Conservation (phyloP, 352 stramenopile genomes). For the Globisporangium ultimum region DNA sequence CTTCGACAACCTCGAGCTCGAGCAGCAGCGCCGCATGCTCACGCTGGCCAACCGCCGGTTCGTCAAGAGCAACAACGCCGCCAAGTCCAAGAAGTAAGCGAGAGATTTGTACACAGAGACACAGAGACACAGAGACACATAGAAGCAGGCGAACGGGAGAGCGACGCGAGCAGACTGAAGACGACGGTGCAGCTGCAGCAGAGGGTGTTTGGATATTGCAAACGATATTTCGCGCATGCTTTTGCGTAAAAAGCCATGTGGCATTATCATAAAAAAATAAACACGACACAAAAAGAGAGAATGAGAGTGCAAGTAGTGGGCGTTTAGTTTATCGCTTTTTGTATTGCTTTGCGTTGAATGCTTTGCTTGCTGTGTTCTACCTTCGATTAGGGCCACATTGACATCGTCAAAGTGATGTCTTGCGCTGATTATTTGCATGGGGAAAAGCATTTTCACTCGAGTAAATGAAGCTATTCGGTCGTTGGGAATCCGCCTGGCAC, state of each 20-base stretch:
- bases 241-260: background rate
- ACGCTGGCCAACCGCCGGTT: conserved; percentile 65
- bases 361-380: background rate
- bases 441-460: background rate
- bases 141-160: background rate
- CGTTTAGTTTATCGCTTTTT: conserved; percentile 8
- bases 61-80: conserved; percentile 73
- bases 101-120: background rate
- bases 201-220: too few species aligned
- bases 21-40: conserved; percentile 79
- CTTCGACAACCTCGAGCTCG: conserved; percentile 75
- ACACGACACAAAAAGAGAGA: conserved; percentile 3
- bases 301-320: conserved; percentile 3
- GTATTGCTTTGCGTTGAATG: background rate
- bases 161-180: background rate
- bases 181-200: too few species aligned
- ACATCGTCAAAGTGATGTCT: too few species aligned
- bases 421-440: too few species aligned
- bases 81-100: conserved; percentile 85
- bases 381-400: too few species aligned
- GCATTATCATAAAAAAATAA: background rate
- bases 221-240: background rate
- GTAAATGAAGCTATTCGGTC: conserved; percentile 15
- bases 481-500: conserved; percentile 75
- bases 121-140: background rate